Conservation (phyloP, 2,329 filamentous ascomycete genomes). For the Cryphonectria naterciae region DNA sequence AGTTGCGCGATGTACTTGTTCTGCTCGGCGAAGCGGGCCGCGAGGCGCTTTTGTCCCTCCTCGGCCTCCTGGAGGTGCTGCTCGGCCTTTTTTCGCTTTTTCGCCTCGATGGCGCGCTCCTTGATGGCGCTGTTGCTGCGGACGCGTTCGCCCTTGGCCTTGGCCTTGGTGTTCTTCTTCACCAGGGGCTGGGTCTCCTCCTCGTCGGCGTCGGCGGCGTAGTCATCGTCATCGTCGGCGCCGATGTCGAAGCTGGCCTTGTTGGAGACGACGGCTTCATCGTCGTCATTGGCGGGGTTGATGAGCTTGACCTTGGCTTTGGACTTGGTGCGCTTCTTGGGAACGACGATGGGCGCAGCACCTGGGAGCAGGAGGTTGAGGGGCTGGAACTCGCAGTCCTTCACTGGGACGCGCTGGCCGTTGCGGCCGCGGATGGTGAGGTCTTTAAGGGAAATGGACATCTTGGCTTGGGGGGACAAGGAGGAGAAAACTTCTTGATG, state of each 20-base stretch:
- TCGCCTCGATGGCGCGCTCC: not conserved
- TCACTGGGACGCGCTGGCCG: constrained; percentile 13
- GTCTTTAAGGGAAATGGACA: constrained; percentile 8
- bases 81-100: constrained; percentile 13
- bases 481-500: not conserved
- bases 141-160: constrained; percentile 3
- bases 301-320: not conserved
- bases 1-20: constrained; percentile 22
- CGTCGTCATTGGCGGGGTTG: not conserved
- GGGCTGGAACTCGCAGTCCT: constrained; percentile 24
- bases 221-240: constrained; percentile 10
- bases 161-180: constrained; percentile 13
- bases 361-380: constrained; percentile 28
- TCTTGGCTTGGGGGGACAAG: not conserved
- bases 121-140: constrained; percentile 16
- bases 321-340: constrained; percentile 10
- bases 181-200: constrained; percentile 20
- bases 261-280: not conserved
- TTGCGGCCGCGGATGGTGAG: constrained; percentile 19
- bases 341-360: constrained; percentile 23
- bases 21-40: constrained; percentile 13
- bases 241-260: constrained; percentile 14
- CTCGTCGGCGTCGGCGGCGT: constrained; percentile 11
- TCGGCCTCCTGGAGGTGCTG: constrained; percentile 16
- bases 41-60: constrained; percentile 18